Evolutionary conservation across 164 flowering plant genomes (phyloP).

Genomic region (Buxus sempervirens): DNA sequence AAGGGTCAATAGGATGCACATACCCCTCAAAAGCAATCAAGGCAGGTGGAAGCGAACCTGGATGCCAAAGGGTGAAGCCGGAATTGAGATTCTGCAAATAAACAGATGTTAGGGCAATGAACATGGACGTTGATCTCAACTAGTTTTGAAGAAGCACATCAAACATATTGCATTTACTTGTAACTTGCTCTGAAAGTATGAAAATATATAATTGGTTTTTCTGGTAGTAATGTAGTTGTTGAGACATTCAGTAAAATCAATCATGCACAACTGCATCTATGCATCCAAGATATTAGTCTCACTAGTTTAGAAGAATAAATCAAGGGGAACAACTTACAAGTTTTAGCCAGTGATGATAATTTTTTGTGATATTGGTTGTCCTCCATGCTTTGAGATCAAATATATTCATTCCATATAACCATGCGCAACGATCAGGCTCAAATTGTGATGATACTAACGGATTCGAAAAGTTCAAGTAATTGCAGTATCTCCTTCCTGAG

Average conservation of each 20-base stretch:
- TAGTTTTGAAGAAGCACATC: too few relatives aligned
- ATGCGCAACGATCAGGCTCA: slow-evolving; percentile 43
- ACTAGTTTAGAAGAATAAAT: too few relatives aligned
- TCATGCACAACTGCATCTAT: too few relatives aligned
- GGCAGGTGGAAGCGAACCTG: slow-evolving; percentile 64
- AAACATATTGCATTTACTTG: too few relatives aligned
- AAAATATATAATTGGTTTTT: too few relatives aligned
- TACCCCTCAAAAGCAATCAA: slow-evolving; percentile 59
- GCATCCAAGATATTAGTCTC: too few relatives aligned
- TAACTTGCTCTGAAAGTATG: too few relatives aligned
- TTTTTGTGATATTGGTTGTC: slow-evolving; percentile 40
- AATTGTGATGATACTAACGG: slow-evolving; percentile 41
- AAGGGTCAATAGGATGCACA: slow-evolving; percentile 54
- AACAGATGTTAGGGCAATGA: neutral
- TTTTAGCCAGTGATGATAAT: slow-evolving; percentile 60
- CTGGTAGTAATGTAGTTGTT: too few relatives aligned
- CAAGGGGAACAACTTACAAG: slow-evolving; percentile 32
- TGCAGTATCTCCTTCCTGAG: slow-evolving; percentile 38
- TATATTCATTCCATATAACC: slow-evolving; percentile 70
- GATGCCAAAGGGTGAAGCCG: slow-evolving; percentile 53
- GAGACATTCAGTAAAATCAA: too few relatives aligned
- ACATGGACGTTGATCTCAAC: neutral
- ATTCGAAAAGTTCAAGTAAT: slow-evolving; percentile 58
- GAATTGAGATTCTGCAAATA: slow-evolving; percentile 46
- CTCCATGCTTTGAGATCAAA: slow-evolving; percentile 78